These are phyloP conservation scores for Scleroderma citrinum DNA, from an alignment of 768 basidiomycete genomes.

Conservation along the genomic window DNA sequence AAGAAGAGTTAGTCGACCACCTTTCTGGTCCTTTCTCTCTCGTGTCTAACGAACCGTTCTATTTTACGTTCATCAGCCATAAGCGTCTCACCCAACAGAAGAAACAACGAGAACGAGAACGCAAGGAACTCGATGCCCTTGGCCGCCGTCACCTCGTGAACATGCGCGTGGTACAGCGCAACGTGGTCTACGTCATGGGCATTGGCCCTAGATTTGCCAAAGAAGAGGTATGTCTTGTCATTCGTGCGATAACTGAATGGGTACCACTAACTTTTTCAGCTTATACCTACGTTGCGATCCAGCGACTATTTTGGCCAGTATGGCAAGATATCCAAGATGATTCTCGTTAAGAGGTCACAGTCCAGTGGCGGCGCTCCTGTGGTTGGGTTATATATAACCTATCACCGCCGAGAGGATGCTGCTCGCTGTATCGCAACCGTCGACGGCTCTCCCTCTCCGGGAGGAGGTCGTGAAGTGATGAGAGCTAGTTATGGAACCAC, in stretches of 20 bases:
- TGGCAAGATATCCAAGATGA: slow-evolving; percentile 94
- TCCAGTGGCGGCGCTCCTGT: slow-evolving; percentile 68
- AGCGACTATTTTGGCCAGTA: slow-evolving; percentile 98
- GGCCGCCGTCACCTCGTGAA: slow-evolving; percentile 85
- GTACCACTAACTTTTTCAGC: slow-evolving; percentile 35
- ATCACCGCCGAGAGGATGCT: slow-evolving; percentile 90
- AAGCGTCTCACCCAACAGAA: slow-evolving; percentile 94
- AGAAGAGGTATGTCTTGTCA: slow-evolving; percentile 70
- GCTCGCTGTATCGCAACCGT: slow-evolving; percentile 88
- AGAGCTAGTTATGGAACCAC: slow-evolving; percentile 94
- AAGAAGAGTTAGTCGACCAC: slow-evolving; percentile 78
- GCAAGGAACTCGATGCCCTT: slow-evolving; percentile 87
- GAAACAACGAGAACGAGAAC: slow-evolving; percentile 89
- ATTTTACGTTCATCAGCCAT: slow-evolving; percentile 48
- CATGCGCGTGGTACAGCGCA: slow-evolving; percentile 94
- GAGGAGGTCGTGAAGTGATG: slow-evolving; percentile 83
- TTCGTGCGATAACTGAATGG: slow-evolving; percentile 1
- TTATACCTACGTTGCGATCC: slow-evolving; percentile 87
- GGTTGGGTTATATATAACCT: slow-evolving; percentile 95
- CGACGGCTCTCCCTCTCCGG: slow-evolving; percentile 88
- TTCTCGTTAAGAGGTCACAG: slow-evolving; percentile 83
- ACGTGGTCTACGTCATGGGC: slow-evolving; percentile 93
- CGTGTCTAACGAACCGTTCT: slow-evolving; percentile 10
- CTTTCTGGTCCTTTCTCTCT: neutral
- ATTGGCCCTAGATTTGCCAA: slow-evolving; percentile 92